phyloP scores from a whole-genome alignment of 768 basidiomycete genomes.

The Tylopilus balloui region DNA sequence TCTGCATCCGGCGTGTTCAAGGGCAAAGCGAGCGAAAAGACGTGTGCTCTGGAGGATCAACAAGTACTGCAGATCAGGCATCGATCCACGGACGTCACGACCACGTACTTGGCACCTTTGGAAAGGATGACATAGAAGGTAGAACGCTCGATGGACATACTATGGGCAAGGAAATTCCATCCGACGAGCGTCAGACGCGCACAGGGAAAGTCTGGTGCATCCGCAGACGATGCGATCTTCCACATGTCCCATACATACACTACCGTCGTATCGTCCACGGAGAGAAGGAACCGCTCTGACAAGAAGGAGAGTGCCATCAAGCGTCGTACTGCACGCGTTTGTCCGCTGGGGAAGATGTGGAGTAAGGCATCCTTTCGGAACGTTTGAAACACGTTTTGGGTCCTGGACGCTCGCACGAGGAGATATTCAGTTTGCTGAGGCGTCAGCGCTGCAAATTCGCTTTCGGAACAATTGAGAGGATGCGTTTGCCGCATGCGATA shows the following conservation, averaged over 20 bases:
- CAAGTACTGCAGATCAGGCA: neutral
- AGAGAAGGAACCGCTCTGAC: conserved; percentile 12
- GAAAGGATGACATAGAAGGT: conserved; percentile 11
- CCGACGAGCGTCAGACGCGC: conserved; percentile 2
- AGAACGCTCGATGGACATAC: conserved; percentile 10
- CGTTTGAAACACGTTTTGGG: neutral
- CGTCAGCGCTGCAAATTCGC: conserved; percentile 2
- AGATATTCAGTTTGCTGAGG: neutral
- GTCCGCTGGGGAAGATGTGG: neutral
- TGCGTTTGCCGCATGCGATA: conserved; percentile 2
- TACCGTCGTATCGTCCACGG: conserved; percentile 2
- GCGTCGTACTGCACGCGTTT: neutral
- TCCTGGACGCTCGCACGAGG: conserved; percentile 8
- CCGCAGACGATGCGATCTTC: neutral
- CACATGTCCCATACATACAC: conserved; percentile 15
- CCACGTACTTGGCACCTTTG: conserved; percentile 7
- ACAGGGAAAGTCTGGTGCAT: conserved; percentile 1
- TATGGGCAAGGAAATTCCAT: conserved; percentile 2
- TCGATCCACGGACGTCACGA: neutral
- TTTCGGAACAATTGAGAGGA: neutral
- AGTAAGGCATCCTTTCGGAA: neutral
- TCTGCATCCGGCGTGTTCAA: neutral
- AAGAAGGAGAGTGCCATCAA: conserved; percentile 1
- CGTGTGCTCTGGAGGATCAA: conserved; percentile 3
- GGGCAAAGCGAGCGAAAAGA: conserved; percentile 8